Evolutionary conservation across 345 rosid genomes (phyloP).

Genomic region (Lenwebbia sp.): DNA sequence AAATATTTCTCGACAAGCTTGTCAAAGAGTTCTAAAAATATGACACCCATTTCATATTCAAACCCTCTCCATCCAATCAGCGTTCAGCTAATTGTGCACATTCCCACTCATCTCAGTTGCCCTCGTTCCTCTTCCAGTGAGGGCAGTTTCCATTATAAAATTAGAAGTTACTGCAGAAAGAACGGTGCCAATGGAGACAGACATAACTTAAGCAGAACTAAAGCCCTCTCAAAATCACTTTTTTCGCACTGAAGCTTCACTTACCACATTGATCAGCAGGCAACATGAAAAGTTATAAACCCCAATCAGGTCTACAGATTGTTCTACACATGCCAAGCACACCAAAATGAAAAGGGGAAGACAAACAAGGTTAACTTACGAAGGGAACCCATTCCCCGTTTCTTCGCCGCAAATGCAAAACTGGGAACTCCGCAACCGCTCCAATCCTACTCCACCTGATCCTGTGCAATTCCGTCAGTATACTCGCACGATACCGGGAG

Average conservation of each 20-base stretch:
- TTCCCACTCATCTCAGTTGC: neutral
- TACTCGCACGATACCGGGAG: constrained; percentile 58
- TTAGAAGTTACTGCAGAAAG: neutral
- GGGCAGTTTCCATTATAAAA: neutral
- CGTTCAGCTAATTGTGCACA: neutral
- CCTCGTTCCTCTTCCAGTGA: neutral
- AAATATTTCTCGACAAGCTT: neutral
- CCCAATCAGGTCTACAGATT: neutral
- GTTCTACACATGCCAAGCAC: neutral
- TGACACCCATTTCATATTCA: neutral
- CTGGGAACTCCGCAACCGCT: constrained; percentile 72
- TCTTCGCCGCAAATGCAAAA: constrained; percentile 65
- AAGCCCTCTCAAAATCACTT: neutral
- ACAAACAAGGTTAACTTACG: constrained; percentile 30
- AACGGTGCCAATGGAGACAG: neutral
- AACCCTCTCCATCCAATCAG: neutral
- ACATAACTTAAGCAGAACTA: neutral
- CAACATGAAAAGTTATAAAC: neutral
- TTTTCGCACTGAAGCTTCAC: neutral
- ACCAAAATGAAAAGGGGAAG: neutral
- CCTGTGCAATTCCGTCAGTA: constrained; percentile 77
- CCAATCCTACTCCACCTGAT: constrained; percentile 56
- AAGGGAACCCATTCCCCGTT: constrained; percentile 70
- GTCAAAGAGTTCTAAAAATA: neutral
- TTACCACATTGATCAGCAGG: neutral